These are phyloP conservation scores for Neolentinus lepideus DNA, from an alignment of 1,284 basidiomycete genomes.

Conservation along the genomic window DNA sequence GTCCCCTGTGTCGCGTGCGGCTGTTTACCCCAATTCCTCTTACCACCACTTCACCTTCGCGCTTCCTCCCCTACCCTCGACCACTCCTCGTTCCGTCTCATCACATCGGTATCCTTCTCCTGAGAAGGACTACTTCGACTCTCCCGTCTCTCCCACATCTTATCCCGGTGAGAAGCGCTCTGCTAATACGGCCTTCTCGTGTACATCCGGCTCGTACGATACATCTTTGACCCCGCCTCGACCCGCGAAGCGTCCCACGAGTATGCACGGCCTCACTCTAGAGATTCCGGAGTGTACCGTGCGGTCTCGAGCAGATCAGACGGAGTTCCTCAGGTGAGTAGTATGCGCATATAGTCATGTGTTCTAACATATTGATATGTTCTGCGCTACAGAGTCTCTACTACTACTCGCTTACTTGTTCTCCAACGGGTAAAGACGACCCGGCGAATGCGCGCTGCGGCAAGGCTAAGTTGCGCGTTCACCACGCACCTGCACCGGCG, in stretches of 20 bases:
- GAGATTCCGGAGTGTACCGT: slow-evolving; percentile 53
- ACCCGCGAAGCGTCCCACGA: slow-evolving; percentile 20
- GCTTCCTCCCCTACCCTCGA: slow-evolving; percentile 15
- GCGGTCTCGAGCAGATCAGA: slow-evolving; percentile 38
- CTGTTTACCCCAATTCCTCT: slow-evolving; percentile 6
- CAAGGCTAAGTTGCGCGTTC: slow-evolving; percentile 45
- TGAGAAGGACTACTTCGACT: slow-evolving; percentile 1
- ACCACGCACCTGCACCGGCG: slow-evolving; percentile 2
- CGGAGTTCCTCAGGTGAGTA: slow-evolving; percentile 50
- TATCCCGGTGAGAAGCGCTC: slow-evolving; percentile 54
- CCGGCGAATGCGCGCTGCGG: slow-evolving; percentile 35
- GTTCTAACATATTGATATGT: slow-evolving; percentile 9
- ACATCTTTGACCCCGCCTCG: slow-evolving; percentile 38
- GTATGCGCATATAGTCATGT: slow-evolving; percentile 5
- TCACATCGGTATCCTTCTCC: not conserved
- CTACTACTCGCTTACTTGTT: slow-evolving; percentile 69
- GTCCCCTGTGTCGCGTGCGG: not conserved
- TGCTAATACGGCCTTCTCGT: slow-evolving; percentile 74
- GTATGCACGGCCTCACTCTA: slow-evolving; percentile 37
- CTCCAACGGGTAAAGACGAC: slow-evolving; percentile 38
- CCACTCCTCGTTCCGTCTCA: not conserved
- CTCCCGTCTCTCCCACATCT: slow-evolving; percentile 20
- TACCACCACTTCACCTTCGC: slow-evolving; percentile 14
- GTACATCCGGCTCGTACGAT: slow-evolving; percentile 55
- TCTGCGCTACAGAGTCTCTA: slow-evolving; percentile 48